Evolutionary conservation across 2,329 filamentous ascomycete genomes (phyloP), one percentile per base, ranked within the genome.

Genomic region (Cytospora paraplurivora): DNA sequence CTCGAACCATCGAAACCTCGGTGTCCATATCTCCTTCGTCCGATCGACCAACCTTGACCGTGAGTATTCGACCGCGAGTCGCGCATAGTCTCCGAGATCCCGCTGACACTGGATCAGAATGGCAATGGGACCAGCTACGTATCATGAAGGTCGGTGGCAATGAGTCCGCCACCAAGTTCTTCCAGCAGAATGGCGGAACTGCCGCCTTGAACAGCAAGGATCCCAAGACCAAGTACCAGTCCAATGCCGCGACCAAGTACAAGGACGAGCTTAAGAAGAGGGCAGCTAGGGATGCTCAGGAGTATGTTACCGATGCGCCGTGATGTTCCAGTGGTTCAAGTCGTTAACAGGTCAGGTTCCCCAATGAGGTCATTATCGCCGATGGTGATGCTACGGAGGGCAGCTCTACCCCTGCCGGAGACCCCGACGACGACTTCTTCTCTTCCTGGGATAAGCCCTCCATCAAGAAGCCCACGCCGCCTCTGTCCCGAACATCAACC

Each of bases 121-220:
- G 95, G 95, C 93, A 97, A 90, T 99, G 95, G 95, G 93, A 97
- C 70, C 95, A 99, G 77, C 85, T 99, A 66, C 91, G 95, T 59
- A 79, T 94, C 63, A 98, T 99, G 94, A 99, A 99, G 80, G 93
- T 98, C 17, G 95, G 95, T 69, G 95, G 95, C 63, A 99, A 99
- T 74, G 94, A 98, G 79, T 97, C 93, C 64, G 95, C 95, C 56
- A 97, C 93, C 73, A 97, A 97, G 79, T 99, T 92, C 82, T 99
- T 98, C 82, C 93, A 97, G 79, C 89, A 92, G 71, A 95, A 99
- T 75, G 95, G 95, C 68, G 95, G 95, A 66, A 93, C 91, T 49
- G 93, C 94, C 56, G 94, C 94, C 62, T 85, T 99, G 66, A 92
- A 92, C 70, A 97, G 93, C 85, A 98, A 98, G 78, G 95, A 99